Evolutionary conservation across 331 rosid genomes (phyloP), one percentile per base, ranked within the genome.

Genomic region (Prunus yedoensis): DNA sequence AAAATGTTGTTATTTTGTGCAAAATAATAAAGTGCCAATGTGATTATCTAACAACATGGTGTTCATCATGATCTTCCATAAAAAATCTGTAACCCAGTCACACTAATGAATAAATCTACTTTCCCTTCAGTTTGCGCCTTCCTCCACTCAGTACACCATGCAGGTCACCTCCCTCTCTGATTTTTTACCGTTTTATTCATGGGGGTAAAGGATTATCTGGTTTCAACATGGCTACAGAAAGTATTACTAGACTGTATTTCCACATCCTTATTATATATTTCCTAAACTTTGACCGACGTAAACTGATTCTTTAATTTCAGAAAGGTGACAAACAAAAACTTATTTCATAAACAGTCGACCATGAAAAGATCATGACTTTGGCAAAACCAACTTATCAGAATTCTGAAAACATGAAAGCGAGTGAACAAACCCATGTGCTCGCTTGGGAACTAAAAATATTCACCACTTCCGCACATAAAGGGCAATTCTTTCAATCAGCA

Each of bases 161-260:
- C 14, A 69, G 60, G 28, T 15, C 59, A 15, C 66, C 10, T 7
- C 66, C 25, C 66, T 60, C 6, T 56, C 41, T 60, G 11, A 13
- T 14, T 32, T 60, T 60, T 27, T 27, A 60, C 2, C 10, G 10
- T 32, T 14, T 60, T 27, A 16, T 27, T 60, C 3, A 6, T 5
- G 11, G n/a, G 66, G 66, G 15, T 14, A 14, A 27, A 14, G 3
- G 10, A 10, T 60, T 60, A 32, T 60, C 18, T 2, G 66, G 66
- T 60, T 60, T 60, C 4, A 60, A 60, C 20, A 60, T 27, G 20
- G 66, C 66, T 60, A 60, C 63, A 58, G 63, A 58, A 58, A 58
- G 2, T 58, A 58, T 23, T 30, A 27, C 20, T 60, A 60, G 66
- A 27, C 66, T 60, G 30, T 17, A 0, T 27, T 60, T 60, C 35